Conservation (phyloP, 208 protist species). For the Leishmania gerbilli region DNA sequence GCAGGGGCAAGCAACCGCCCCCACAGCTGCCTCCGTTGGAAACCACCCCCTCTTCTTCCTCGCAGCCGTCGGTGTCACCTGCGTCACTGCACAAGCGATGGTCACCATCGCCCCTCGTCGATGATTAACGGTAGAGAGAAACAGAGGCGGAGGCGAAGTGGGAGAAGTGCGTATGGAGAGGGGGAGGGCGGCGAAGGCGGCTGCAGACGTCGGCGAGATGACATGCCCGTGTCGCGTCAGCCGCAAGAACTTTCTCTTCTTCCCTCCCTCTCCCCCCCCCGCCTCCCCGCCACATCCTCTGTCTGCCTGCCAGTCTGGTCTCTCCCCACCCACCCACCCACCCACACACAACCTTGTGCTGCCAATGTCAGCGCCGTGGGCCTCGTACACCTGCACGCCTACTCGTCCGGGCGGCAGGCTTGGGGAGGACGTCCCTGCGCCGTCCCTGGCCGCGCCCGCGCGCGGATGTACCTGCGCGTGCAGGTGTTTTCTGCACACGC, state of each 20-base stretch:
- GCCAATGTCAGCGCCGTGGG: not conserved
- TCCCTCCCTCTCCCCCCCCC: no score
- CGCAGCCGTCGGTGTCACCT: not conserved
- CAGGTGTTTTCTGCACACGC: no score
- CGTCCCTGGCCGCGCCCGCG: not conserved
- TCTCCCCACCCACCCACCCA: no score
- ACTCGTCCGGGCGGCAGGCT: not conserved
- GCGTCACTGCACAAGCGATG: not conserved
- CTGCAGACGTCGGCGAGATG: not conserved
- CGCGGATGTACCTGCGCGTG: no score
- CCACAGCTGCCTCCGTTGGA: slow-evolving; percentile 16
- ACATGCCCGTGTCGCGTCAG: not conserved
- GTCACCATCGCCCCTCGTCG: not conserved
- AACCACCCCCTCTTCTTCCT: not conserved
- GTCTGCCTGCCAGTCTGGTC: no score
- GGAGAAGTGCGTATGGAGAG: not conserved
- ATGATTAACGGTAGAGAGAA: not conserved
- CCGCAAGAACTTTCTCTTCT: not conserved
- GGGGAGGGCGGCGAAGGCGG: not conserved
- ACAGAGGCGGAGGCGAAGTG: not conserved
- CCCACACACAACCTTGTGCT: not conserved
- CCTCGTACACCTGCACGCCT: not conserved
- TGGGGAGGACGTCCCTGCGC: no score
- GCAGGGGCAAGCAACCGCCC: not conserved
- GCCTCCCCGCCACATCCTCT: no score